These are phyloP conservation scores for Candida peoriensis DNA, from an alignment of 805 yeast genomes.

Conservation along the genomic window DNA sequence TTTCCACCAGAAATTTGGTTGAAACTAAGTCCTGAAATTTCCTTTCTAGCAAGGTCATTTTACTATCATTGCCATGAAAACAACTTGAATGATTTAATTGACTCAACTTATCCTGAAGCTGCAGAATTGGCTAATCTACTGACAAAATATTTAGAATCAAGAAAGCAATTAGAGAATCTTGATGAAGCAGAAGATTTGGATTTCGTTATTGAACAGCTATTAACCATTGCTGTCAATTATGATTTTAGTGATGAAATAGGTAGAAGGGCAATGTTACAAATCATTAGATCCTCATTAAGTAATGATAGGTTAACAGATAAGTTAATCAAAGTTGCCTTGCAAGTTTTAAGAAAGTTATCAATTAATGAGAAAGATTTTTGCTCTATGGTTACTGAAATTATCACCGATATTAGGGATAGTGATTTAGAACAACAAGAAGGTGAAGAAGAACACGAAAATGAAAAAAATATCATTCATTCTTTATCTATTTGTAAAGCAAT, in stretches of 20 bases:
- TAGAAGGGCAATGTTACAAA: conserved; percentile 65
- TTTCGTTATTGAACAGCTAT: conserved; percentile 69
- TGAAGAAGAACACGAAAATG: conserved; percentile 21
- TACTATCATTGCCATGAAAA: conserved; percentile 59
- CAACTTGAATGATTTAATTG: conserved; percentile 49
- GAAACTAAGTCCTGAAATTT: conserved; percentile 65
- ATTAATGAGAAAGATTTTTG: conserved; percentile 81
- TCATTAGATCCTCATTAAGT: conserved; percentile 54
- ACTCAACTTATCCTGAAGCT: conserved; percentile 73
- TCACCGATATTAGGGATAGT: conserved; percentile 78
- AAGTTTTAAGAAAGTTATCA: conserved; percentile 65
- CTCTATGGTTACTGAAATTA: conserved; percentile 77
- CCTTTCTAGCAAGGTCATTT: conserved; percentile 65
- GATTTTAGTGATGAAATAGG: conserved; percentile 92
- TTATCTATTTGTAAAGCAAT: conserved; percentile 63
- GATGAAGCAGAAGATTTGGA: conserved; percentile 56
- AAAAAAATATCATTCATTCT: conserved; percentile 53
- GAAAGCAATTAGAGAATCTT: conserved; percentile 26
- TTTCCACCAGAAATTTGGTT: conserved; percentile 69
- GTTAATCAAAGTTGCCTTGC: conserved; percentile 50
- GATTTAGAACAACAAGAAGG: conserved; percentile 24
- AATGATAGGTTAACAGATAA: conserved; percentile 51
- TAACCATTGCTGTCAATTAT: conserved; percentile 60
- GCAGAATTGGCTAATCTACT: conserved; percentile 60
- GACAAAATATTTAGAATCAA: conserved; percentile 47